A percentile compares a stretch with the other conserved stretches of the same genome.
Conservation (phyloP, 2,329 filamentous ascomycete genomes). For the Gyromitra esculenta region DNA sequence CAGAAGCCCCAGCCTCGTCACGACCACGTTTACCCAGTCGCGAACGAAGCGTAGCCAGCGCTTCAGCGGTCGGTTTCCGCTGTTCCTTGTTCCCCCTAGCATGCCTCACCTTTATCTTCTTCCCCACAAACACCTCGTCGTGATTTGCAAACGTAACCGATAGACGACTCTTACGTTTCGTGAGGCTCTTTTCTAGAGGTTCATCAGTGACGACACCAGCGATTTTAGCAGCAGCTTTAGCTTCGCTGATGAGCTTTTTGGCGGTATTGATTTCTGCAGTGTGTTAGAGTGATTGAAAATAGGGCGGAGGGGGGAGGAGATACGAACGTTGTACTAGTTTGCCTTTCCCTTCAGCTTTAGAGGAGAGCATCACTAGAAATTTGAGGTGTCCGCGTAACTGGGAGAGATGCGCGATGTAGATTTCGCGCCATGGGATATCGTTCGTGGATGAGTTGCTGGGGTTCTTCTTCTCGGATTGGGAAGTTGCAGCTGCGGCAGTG, state of each 20-base stretch:
- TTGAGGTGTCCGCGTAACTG: slow-evolving; percentile 5
- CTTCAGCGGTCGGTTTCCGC: slow-evolving; percentile 10
- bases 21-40: slow-evolving; percentile 12
- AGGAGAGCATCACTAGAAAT: slow-evolving; percentile 10
- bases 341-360: neutral
- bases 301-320: neutral
- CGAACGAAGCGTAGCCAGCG: slow-evolving; percentile 1
- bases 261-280: slow-evolving; percentile 2
- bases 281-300: neutral
- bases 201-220: neutral
- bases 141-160: slow-evolving; percentile 16
- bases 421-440: neutral
- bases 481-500: no score
- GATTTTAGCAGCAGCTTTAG: neutral
- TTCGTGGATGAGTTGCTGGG: neutral
- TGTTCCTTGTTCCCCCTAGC: neutral
- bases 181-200: neutral
- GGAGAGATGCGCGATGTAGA: slow-evolving; percentile 3
- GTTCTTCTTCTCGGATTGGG: neutral
- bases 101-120: slow-evolving; percentile 13
- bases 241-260: neutral
- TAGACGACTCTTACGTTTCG: neutral
- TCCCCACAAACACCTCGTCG: neutral
- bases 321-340: slow-evolving; percentile 25
- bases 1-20: neutral